Evolutionary conservation across 1,139 yeast species (phyloP).

Genomic region (Petasospora rhodanensis): DNA sequence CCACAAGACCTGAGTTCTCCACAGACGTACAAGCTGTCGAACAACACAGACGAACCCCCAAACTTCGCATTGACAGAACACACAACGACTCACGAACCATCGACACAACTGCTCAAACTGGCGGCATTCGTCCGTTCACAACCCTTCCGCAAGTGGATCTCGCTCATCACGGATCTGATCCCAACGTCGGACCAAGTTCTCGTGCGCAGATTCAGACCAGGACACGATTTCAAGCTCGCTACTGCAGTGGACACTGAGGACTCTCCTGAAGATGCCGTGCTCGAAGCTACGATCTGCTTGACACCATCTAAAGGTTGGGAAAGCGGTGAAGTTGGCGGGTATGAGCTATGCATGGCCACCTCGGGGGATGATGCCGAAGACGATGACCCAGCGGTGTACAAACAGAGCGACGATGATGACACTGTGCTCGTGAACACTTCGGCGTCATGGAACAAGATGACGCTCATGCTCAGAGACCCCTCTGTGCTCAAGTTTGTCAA

Average conservation of each 20-base stretch:
- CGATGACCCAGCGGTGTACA: slow-evolving; percentile 45
- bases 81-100: slow-evolving; percentile 27
- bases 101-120: slow-evolving; percentile 44
- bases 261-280: slow-evolving; percentile 28
- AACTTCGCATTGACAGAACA: slow-evolving; percentile 40
- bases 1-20: slow-evolving; percentile 27
- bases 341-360: slow-evolving; percentile 80
- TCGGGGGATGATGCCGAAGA: slow-evolving; percentile 40
- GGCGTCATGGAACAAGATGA: slow-evolving; percentile 80
- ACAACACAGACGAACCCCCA: slow-evolving; percentile 47
- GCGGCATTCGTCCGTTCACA: slow-evolving; percentile 54
- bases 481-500: slow-evolving; percentile 85
- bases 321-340: slow-evolving; percentile 88
- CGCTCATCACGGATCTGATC: slow-evolving; percentile 55
- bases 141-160: slow-evolving; percentile 69
- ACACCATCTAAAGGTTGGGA: slow-evolving; percentile 86
- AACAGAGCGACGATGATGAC: slow-evolving; percentile 54
- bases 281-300: slow-evolving; percentile 63
- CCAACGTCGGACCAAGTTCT: slow-evolving; percentile 65
- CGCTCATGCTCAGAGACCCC: slow-evolving; percentile 77
- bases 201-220: slow-evolving; percentile 88
- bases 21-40: slow-evolving; percentile 30
- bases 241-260: slow-evolving; percentile 51
- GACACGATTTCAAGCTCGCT: slow-evolving; percentile 89
- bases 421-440: slow-evolving; percentile 76